A percentile compares a stretch with the other conserved stretches of the same genome.
Evolutionary conservation across 805 yeast genomes (phyloP).

Genomic region (Hanseniaspora lachancei): DNA sequence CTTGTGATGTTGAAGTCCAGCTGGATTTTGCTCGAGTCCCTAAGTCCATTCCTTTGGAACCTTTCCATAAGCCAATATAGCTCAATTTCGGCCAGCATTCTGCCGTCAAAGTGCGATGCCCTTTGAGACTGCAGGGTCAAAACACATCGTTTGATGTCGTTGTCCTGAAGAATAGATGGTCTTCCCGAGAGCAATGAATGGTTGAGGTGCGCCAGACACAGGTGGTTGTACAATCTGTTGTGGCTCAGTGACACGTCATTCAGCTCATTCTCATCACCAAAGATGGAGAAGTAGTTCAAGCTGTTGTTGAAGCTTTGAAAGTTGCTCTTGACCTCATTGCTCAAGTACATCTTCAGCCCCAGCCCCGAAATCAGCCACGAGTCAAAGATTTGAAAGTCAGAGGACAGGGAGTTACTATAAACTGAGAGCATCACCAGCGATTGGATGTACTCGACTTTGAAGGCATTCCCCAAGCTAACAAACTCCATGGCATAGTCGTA

Average conservation of each 20-base stretch:
- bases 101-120: conserved; percentile 68
- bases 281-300: conserved; percentile 24
- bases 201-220: conserved; percentile 54
- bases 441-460: conserved; percentile 49
- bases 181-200: conserved; percentile 55
- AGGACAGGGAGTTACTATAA: conserved; percentile 49
- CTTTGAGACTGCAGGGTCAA: conserved; percentile 42
- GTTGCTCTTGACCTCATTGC: conserved; percentile 2
- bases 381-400: conserved; percentile 42
- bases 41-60: conserved; percentile 7
- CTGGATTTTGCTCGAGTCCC: background rate
- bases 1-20: conserved; percentile 1
- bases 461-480: conserved; percentile 29
- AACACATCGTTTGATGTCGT: conserved; percentile 45
- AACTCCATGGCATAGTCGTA: conserved; percentile 37
- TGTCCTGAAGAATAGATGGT: conserved; percentile 47
- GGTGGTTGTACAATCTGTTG: conserved; percentile 58
- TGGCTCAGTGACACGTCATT: conserved; percentile 37
- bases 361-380: conserved; percentile 57
- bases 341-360: conserved; percentile 36
- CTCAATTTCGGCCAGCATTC: conserved; percentile 66
- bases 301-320: conserved; percentile 29
- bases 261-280: conserved; percentile 28
- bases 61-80: conserved; percentile 28
- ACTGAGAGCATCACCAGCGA: conserved; percentile 53